Conservation (phyloP, 1,139 yeast genomes). For the Suzukiozyma palmioleophila region DNA sequence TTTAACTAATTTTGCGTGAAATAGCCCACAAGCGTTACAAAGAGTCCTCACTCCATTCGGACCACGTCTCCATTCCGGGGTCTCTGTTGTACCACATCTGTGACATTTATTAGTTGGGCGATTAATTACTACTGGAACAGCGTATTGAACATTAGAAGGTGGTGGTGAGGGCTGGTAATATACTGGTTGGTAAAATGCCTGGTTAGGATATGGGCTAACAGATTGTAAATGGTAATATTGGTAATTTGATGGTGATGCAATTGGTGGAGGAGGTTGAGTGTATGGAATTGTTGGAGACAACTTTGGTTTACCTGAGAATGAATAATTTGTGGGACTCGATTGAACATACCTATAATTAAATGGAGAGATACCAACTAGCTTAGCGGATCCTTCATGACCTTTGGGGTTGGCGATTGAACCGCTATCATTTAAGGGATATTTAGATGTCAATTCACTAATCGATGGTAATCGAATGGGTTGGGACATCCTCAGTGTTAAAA, state of each 20-base stretch:
- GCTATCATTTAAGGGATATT: constrained; percentile 2
- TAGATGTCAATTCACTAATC: constrained; percentile 30
- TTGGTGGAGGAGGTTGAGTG: constrained; percentile 10
- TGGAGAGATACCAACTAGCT: constrained; percentile 7
- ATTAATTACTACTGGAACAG: constrained; percentile 32
- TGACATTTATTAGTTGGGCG: constrained; percentile 36
- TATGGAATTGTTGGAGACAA: constrained; percentile 11
- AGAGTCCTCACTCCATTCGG: constrained; percentile 81
- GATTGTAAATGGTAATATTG: constrained; percentile 10
- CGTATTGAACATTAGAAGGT: constrained; percentile 13
- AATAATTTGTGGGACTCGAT: constrained; percentile 14
- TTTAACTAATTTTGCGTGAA: constrained; percentile 69
- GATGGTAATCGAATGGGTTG: constrained; percentile 26
- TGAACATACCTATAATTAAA: constrained; percentile 12
- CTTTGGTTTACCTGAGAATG: constrained; percentile 9
- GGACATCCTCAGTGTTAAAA: background rate
- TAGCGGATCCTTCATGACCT: constrained; percentile 5
- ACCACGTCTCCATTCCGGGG: constrained; percentile 92
- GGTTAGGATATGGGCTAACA: constrained; percentile 6
- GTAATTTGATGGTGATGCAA: constrained; percentile 11
- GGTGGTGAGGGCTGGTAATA: constrained; percentile 10
- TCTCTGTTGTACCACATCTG: constrained; percentile 69
- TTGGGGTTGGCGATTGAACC: constrained; percentile 7
- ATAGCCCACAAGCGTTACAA: constrained; percentile 88
- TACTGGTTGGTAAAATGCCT: constrained; percentile 12